These are phyloP conservation scores for Echium plantagineum DNA, from an alignment of 257 asterid genomes.

Conservation along the genomic window DNA sequence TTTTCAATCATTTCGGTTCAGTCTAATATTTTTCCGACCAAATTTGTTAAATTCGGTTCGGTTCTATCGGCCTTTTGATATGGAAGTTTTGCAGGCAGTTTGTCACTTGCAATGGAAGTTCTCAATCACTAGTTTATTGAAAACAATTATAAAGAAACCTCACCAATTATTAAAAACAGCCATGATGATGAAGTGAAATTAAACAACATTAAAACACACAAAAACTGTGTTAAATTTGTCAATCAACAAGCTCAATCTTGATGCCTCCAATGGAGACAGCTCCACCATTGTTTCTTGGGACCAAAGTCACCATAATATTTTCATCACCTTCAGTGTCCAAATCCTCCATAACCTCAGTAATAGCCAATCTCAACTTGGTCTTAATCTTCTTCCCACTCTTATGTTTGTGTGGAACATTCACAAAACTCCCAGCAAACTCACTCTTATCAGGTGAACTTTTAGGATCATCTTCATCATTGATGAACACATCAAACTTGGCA, in stretches of 20 bases:
- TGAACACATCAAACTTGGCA: constrained; percentile 43
- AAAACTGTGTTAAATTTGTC: neutral
- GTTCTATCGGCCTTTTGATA: too few species aligned
- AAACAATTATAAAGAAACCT: too few species aligned
- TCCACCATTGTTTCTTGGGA: constrained; percentile 30
- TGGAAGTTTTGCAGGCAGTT: too few species aligned
- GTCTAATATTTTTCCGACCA: too few species aligned
- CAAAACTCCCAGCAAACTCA: constrained; percentile 55
- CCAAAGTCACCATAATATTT: constrained; percentile 33
- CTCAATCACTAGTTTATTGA: too few species aligned
- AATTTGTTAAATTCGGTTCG: too few species aligned
- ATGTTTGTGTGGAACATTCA: constrained; percentile 44
- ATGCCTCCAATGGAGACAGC: constrained; percentile 40
- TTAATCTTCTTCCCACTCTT: constrained; percentile 13
- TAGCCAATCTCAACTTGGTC: constrained; percentile 29
- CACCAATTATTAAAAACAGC: too few species aligned
- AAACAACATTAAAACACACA: neutral
- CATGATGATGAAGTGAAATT: neutral
- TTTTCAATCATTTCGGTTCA: too few species aligned
- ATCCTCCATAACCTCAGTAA: constrained; percentile 48
- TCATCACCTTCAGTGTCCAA: constrained; percentile 52
- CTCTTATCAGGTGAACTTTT: constrained; percentile 27
- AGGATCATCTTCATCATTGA: constrained; percentile 54
- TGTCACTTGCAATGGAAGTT: too few species aligned
- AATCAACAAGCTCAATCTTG: constrained; percentile 25